Conservation (phyloP, 306 rosid species). For the Ochetophila trinervis region DNA sequence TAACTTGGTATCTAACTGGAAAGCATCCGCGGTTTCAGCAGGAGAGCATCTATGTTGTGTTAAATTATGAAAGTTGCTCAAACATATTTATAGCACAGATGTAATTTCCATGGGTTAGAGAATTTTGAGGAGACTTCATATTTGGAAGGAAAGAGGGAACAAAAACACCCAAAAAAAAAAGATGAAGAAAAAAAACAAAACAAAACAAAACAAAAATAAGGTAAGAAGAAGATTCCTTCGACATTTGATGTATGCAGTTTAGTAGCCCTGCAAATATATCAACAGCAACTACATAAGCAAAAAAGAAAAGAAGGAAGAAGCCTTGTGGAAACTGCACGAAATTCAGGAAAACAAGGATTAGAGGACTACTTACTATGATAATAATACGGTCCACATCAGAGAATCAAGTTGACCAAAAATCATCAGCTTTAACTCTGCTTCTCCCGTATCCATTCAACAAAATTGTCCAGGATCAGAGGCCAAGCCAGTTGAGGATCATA, state of each 20-base stretch:
- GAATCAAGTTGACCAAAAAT: constrained; percentile 32
- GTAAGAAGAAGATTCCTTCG: constrained; percentile 4
- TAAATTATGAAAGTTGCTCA: constrained; percentile 19
- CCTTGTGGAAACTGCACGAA: neutral
- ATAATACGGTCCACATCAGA: constrained; percentile 37
- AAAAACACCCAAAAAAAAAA: neutral
- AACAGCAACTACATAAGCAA: constrained; percentile 10
- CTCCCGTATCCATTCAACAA: constrained; percentile 82
- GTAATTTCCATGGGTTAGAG: constrained; percentile 16
- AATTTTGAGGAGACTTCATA: constrained; percentile 30
- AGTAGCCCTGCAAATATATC: constrained; percentile 48
- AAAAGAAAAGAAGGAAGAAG: neutral
- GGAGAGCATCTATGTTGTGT: no score
- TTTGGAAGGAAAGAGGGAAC: constrained; percentile 26
- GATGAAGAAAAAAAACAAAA: constrained; percentile 18
- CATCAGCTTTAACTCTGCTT: constrained; percentile 39
- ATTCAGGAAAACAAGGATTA: neutral
- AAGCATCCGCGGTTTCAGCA: neutral
- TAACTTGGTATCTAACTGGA: constrained; percentile 3
- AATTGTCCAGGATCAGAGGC: constrained; percentile 96
- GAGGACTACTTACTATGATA: constrained; percentile 30
- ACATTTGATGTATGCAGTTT: constrained; percentile 30
- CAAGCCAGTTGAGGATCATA: constrained; percentile 89
- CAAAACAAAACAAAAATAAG: no score
- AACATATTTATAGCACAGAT: constrained; percentile 25